Conservation (phyloP, 2,329 filamentous ascomycete genomes). For the Colletotrichum eleusines region DNA sequence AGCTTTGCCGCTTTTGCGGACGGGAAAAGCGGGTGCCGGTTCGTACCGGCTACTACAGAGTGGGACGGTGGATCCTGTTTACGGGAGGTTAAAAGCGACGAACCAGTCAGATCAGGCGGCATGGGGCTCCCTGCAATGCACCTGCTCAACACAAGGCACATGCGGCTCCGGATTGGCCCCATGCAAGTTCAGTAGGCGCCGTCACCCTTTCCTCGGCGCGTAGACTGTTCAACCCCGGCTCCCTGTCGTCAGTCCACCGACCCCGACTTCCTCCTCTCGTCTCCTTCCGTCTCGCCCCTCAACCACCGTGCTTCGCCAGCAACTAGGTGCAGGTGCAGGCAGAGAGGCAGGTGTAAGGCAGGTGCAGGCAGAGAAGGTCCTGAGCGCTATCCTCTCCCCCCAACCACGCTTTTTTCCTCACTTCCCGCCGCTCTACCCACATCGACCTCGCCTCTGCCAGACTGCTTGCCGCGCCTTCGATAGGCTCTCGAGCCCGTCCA, state of each 20-base stretch:
- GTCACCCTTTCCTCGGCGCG: slow-evolving; percentile 44
- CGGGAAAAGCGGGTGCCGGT: neutral
- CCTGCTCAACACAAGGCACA: slow-evolving; percentile 42
- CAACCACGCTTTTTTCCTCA: slow-evolving; percentile 35
- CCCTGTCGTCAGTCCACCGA: slow-evolving; percentile 19
- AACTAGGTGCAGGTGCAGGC: neutral
- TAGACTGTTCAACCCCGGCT: slow-evolving; percentile 41
- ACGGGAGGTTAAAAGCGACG: slow-evolving; percentile 40
- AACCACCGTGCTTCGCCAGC: slow-evolving; percentile 1
- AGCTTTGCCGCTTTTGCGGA: slow-evolving; percentile 1
- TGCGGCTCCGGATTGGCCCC: slow-evolving; percentile 43
- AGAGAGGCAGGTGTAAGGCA: too few species aligned
- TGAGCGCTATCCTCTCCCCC: slow-evolving; percentile 14
- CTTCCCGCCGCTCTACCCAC: slow-evolving; percentile 28
- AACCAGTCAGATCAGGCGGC: slow-evolving; percentile 30
- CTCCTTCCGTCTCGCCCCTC: slow-evolving; percentile 11
- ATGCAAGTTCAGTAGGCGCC: slow-evolving; percentile 44
- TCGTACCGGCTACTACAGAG: slow-evolving; percentile 25
- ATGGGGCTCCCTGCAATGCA: slow-evolving; percentile 36
- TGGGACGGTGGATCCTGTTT: slow-evolving; percentile 23
- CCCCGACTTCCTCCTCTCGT: slow-evolving; percentile 17
- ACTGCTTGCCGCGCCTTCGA: slow-evolving; percentile 21
- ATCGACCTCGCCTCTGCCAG: slow-evolving; percentile 7
- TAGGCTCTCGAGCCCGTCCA: slow-evolving; percentile 29
- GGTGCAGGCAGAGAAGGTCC: neutral